Base-by-base conservation (phyloP, 345 rosid species). In the Camelina sativa region DNA sequence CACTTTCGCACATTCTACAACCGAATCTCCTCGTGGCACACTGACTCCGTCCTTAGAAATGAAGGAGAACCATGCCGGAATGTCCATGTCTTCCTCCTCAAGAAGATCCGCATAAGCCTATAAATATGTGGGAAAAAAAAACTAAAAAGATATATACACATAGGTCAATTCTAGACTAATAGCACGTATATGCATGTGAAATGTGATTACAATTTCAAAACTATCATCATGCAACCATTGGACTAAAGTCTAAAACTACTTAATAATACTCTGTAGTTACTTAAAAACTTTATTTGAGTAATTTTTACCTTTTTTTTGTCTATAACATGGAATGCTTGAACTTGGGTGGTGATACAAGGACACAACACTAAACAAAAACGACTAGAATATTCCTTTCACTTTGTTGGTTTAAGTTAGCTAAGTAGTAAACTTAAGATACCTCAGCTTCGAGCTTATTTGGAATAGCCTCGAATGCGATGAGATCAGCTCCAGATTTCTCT, bases 91-190 rank as follows among this genome's bases (percentile, higher is more conserved):
- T 81, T 86, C 91, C 71, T 93, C 97, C 46, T 81, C 85, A 50
- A 93, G 96, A 88, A 91, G 93, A 83, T 93, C 96, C 12, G 81
- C 82, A 72, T 82, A 93, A 20, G 98, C 98, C 98, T 93, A 60
- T 17, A 8, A 35, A 35, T 23, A 54, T 6, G 43, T 38, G 43
- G 28, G 3, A 35, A 35, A 38, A 11, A 38, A 3, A 28, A 28
- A 28, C 30, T 28, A 28, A 28, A 28, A 28, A 28, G 5, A 28
- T 28, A 28, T 28, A 28, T 28, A 28, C 5, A 28, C 30, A 28
- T 35, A 35, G 52, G 60, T 65, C 34, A 12, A 65, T 48, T 17
- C 70, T 13, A 65, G 30, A 20, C 5, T 12, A 19, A 13, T 13
- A 19, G 35, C 20, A 11, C 10, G 52, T 23, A 10, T 23, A 40